Percentiles rank a stretch among this genome's conserved stretches.
These are phyloP conservation scores for Lentinula lateritia DNA, from an alignment of 768 basidiomycete species.

Conservation along the genomic window DNA sequence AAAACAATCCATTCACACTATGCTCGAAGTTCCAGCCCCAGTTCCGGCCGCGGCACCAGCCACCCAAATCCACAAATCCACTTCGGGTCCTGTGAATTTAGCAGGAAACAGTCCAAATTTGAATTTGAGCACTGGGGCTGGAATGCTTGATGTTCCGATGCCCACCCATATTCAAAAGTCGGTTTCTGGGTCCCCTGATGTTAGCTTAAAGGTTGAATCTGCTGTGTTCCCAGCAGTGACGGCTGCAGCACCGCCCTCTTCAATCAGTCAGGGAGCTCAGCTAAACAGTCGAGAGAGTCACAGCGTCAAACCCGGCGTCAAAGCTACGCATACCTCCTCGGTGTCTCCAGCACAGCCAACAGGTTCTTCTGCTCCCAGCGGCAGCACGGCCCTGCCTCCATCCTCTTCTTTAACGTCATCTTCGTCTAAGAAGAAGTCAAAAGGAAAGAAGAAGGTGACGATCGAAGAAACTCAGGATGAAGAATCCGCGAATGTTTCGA, in stretches of 20 bases:
- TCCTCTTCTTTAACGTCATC: background rate
- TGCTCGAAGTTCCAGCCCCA: background rate
- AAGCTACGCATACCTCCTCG: background rate
- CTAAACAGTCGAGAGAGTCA: background rate
- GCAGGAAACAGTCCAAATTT: background rate
- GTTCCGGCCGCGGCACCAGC: background rate
- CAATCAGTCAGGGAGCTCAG: background rate
- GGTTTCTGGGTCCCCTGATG: background rate
- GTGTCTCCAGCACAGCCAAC: background rate
- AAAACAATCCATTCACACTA: background rate
- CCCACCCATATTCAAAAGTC: background rate
- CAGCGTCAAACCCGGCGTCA: background rate
- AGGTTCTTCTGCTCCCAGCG: background rate
- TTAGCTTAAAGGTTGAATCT: background rate
- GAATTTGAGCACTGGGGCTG: background rate
- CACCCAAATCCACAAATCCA: background rate
- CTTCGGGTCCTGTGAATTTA: background rate
- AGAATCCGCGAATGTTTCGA: background rate
- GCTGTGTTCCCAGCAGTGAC: background rate
- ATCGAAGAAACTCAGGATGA: slow-evolving; percentile 5
- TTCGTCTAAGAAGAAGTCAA: slow-evolving; percentile 5
- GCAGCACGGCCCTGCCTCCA: too few relatives aligned
- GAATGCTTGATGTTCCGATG: background rate
- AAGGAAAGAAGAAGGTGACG: slow-evolving; percentile 8
- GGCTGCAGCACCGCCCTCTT: background rate